A percentile compares a stretch with the other conserved stretches of the same genome.
Evolutionary conservation across 2,329 filamentous ascomycete genomes (phyloP).

Genomic region (Pyrenophora teres): DNA sequence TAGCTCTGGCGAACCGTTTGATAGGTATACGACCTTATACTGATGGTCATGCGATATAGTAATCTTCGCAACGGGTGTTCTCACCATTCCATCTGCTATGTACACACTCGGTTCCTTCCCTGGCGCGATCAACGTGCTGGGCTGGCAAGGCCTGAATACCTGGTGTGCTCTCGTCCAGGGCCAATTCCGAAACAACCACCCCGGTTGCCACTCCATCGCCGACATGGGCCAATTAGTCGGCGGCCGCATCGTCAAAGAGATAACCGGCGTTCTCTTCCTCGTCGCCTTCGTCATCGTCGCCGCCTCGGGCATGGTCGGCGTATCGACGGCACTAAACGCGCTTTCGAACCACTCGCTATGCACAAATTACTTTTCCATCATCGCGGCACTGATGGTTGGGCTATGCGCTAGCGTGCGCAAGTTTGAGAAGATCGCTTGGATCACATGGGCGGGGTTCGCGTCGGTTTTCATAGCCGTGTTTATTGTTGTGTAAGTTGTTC

Average conservation of each 20-base stretch:
- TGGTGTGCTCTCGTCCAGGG: conserved; percentile 57
- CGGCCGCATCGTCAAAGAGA: conserved; percentile 57
- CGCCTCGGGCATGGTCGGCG: conserved; percentile 63
- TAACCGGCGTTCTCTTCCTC: conserved; percentile 60
- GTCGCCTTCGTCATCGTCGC: conserved; percentile 62
- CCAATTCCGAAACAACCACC: conserved; percentile 57
- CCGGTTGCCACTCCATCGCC: conserved; percentile 58
- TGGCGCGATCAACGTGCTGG: conserved; percentile 54
- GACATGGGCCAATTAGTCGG: conserved; percentile 65
- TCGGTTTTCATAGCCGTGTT: conserved; percentile 64
- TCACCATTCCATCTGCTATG: conserved; percentile 57
- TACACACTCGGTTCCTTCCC: conserved; percentile 55
- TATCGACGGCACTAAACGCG: conserved; percentile 64
- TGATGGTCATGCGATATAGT: conserved; percentile 23
- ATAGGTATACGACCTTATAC: not conserved
- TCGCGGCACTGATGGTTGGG: conserved; percentile 60
- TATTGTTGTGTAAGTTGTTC: conserved; percentile 53
- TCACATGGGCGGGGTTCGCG: conserved; percentile 65
- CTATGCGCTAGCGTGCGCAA: conserved; percentile 60
- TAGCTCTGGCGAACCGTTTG: not conserved
- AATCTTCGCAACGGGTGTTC: conserved; percentile 57
- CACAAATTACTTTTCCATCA: conserved; percentile 63
- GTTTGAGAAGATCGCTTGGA: conserved; percentile 65
- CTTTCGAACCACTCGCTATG: conserved; percentile 64
- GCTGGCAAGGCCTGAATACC: conserved; percentile 56